phyloP scores from a whole-genome alignment of 352 stramenopile species.

The Aphanomyces astaci region DNA sequence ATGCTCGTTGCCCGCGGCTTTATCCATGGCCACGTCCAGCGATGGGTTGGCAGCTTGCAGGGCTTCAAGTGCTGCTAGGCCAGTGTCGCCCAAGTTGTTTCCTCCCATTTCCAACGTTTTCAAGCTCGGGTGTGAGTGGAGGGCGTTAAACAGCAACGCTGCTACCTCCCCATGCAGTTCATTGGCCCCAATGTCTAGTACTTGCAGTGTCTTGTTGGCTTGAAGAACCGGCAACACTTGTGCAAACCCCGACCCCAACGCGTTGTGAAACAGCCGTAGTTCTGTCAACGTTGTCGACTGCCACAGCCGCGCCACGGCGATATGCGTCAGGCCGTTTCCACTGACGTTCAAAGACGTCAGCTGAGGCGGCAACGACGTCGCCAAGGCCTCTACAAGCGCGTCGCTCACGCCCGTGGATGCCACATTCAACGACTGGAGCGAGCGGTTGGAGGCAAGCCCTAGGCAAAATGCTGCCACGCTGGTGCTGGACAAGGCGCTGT shows the following conservation, averaged over 20 bases:
- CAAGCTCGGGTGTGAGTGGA: slow-evolving; percentile 59
- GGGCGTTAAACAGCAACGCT: slow-evolving; percentile 47
- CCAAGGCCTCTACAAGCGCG: slow-evolving; percentile 36
- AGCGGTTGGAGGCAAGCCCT: slow-evolving; percentile 40
- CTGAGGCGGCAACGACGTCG: slow-evolving; percentile 29
- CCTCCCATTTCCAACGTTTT: slow-evolving; percentile 77
- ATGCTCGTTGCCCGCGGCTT: slow-evolving; percentile 66
- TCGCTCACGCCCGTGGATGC: slow-evolving; percentile 46
- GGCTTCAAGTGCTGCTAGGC: slow-evolving; percentile 50
- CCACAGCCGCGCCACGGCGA: slow-evolving; percentile 41
- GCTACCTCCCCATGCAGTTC: slow-evolving; percentile 52
- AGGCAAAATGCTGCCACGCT: slow-evolving; percentile 35
- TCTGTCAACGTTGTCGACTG: slow-evolving; percentile 36
- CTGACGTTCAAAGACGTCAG: slow-evolving; percentile 56
- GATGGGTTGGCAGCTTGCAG: slow-evolving; percentile 45
- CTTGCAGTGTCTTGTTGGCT: slow-evolving; percentile 48
- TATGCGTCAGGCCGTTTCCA: slow-evolving; percentile 52
- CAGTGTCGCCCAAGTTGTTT: slow-evolving; percentile 64
- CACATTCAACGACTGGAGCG: slow-evolving; percentile 40
- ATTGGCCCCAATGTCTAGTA: slow-evolving; percentile 63
- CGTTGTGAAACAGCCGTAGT: slow-evolving; percentile 76
- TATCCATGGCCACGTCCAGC: slow-evolving; percentile 73
- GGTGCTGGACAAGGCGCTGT: slow-evolving; percentile 44
- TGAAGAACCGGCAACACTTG: slow-evolving; percentile 43
- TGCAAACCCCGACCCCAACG: slow-evolving; percentile 40